These are phyloP conservation scores for Stenogyne calaminthoides DNA, from an alignment of 305 asterid genomes.

Conservation along the genomic window DNA sequence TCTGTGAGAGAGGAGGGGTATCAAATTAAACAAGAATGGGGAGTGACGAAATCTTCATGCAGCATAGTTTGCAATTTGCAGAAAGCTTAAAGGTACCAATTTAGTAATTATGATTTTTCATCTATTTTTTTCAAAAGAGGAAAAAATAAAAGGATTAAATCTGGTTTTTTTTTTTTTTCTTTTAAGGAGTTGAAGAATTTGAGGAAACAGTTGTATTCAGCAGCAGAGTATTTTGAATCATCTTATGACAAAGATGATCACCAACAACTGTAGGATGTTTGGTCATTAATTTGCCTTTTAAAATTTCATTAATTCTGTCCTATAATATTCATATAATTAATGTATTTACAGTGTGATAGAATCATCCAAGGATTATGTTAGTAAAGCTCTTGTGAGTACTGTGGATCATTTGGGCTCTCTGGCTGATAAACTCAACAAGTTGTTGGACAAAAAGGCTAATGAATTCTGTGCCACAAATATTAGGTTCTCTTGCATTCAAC, in stretches of 20 bases:
- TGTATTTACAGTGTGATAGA: slow-evolving; percentile 60
- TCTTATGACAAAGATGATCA: slow-evolving; percentile 67
- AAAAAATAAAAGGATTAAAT: not conserved
- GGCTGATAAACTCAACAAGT: slow-evolving; percentile 68
- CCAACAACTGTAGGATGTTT: slow-evolving; percentile 57
- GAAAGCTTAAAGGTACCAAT: slow-evolving; percentile 68
- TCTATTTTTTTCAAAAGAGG: not conserved
- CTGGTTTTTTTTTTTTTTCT: not conserved
- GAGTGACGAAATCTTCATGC: slow-evolving; percentile 64
- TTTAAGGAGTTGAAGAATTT: slow-evolving; percentile 73
- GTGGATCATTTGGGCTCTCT: slow-evolving; percentile 92
- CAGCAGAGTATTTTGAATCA: slow-evolving; percentile 85
- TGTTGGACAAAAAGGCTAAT: slow-evolving; percentile 67
- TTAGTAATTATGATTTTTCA: not conserved
- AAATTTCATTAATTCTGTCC: not conserved
- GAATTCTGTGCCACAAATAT: slow-evolving; percentile 55
- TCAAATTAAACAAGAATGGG: slow-evolving; percentile 37
- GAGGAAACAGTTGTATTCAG: slow-evolving; percentile 74
- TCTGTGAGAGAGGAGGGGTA: not conserved
- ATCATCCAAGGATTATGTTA: slow-evolving; percentile 73
- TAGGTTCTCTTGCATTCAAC: slow-evolving; percentile 64
- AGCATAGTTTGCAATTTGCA: slow-evolving; percentile 56
- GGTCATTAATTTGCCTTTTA: not conserved
- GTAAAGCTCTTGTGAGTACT: slow-evolving; percentile 73
- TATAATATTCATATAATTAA: no score